A percentile compares a stretch with the other conserved stretches of the same genome.
phyloP scores from a whole-genome alignment of 176 grass and related monocot genomes.

The Rhynchospora tenuis region DNA sequence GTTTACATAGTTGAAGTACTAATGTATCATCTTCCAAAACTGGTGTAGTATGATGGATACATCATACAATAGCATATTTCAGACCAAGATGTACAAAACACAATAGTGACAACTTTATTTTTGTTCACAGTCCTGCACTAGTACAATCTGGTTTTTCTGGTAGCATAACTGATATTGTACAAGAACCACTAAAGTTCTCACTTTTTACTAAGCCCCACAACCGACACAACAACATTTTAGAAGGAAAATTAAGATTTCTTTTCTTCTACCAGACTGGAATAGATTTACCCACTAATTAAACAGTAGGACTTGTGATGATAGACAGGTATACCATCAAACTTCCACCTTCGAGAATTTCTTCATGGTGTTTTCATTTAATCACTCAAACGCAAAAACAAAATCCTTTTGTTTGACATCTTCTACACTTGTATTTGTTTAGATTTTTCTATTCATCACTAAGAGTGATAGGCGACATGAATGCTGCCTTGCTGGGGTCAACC shows the following conservation, averaged over 20 bases:
- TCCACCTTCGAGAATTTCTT: neutral
- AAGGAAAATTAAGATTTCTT: neutral
- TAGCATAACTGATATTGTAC: neutral
- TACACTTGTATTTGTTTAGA: neutral
- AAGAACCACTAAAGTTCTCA: neutral
- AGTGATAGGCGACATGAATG: slow-evolving; percentile 56
- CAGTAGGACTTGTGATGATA: neutral
- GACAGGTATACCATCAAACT: neutral
- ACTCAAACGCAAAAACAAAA: neutral
- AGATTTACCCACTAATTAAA: neutral
- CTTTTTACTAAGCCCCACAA: neutral
- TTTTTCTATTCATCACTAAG: slow-evolving; percentile 35
- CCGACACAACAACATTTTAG: neutral
- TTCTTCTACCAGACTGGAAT: neutral
- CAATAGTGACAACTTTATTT: neutral
- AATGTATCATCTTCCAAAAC: neutral
- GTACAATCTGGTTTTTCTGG: neutral
- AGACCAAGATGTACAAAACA: neutral
- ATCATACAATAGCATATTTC: neutral
- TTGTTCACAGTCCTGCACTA: neutral
- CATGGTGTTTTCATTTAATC: slow-evolving; percentile 27
- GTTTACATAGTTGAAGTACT: neutral
- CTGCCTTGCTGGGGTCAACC: slow-evolving; percentile 37
- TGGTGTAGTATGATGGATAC: neutral
- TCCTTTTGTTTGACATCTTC: neutral